Conservation (phyloP, 768 basidiomycete genomes). For the Mycena crocata region DNA sequence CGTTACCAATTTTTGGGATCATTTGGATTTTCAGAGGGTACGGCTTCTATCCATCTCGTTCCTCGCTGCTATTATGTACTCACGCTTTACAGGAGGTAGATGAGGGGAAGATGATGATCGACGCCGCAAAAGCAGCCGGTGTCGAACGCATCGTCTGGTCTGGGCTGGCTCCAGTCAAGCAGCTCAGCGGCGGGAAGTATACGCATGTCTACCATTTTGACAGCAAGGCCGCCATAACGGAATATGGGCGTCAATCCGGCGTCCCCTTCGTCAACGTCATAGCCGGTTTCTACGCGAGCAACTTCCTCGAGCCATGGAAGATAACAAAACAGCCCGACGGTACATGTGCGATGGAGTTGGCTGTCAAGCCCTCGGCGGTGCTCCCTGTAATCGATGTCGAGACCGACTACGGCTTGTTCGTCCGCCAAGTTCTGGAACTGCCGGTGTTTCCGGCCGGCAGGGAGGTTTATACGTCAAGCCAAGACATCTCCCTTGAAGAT, state of each 20-base stretch:
- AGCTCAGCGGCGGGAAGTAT: slow-evolving; percentile 1
- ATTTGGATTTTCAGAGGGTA: slow-evolving; percentile 6
- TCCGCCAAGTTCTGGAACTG: slow-evolving; percentile 21
- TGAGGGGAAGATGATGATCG: slow-evolving; percentile 24
- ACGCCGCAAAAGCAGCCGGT: slow-evolving; percentile 22
- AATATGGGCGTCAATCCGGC: slow-evolving; percentile 7
- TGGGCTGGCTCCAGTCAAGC: slow-evolving; percentile 5
- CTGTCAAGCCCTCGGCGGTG: not conserved
- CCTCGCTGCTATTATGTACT: not conserved
- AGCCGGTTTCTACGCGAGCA: slow-evolving; percentile 12
- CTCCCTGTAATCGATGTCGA: slow-evolving; percentile 15
- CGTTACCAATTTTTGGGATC: slow-evolving; percentile 28
- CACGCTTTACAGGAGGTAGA: slow-evolving; percentile 7
- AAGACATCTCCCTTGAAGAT: slow-evolving; percentile 3
- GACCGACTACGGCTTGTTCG: slow-evolving; percentile 20
- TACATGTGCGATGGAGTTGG: not conserved
- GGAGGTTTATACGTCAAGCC: slow-evolving; percentile 1
- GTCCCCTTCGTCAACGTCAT: slow-evolving; percentile 18
- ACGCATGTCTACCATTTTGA: slow-evolving; percentile 21
- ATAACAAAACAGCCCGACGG: slow-evolving; percentile 5
- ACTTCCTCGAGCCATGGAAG: not conserved
- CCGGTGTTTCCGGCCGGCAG: slow-evolving; percentile 17
- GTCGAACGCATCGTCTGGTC: slow-evolving; percentile 20
- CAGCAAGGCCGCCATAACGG: slow-evolving; percentile 14
- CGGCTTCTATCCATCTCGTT: not conserved